phyloP scores from a whole-genome alignment of 768 basidiomycete genomes.

The Naematelia aurantialba region DNA sequence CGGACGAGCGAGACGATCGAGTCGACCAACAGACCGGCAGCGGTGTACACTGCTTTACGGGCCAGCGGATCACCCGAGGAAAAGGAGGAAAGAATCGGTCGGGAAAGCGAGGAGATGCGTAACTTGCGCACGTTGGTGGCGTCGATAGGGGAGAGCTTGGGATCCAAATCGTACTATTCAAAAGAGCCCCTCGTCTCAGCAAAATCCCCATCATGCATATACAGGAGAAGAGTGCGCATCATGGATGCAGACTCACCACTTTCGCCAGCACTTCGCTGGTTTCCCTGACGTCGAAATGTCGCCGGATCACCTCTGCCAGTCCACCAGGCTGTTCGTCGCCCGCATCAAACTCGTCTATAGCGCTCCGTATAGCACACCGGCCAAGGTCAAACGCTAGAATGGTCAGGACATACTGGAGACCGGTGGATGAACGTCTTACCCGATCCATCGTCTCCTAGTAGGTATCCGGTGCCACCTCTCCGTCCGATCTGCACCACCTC shows the following conservation, averaged over 20 bases:
- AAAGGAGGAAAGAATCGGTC: slow-evolving; percentile 16
- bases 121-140: slow-evolving; percentile 37
- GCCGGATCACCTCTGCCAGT: slow-evolving; percentile 18
- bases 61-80: slow-evolving; percentile 22
- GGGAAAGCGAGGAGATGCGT: slow-evolving; percentile 24
- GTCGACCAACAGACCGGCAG: slow-evolving; percentile 14
- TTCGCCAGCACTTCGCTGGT: slow-evolving; percentile 30
- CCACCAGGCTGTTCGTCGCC: slow-evolving; percentile 15
- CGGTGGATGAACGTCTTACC: slow-evolving; percentile 18
- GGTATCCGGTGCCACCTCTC: slow-evolving; percentile 37
- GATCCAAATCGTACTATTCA: slow-evolving; percentile 32
- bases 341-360: slow-evolving; percentile 32
- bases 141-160: slow-evolving; percentile 20
- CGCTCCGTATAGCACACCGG: slow-evolving; percentile 26
- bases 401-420: not conserved
- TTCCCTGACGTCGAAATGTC: slow-evolving; percentile 29
- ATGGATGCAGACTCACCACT: slow-evolving; percentile 24
- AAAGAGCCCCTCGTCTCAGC: not conserved
- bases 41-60: slow-evolving; percentile 8
- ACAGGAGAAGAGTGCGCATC: not conserved
- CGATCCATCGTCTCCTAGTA: slow-evolving; percentile 40
- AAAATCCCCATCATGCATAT: not conserved
- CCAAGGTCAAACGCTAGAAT: slow-evolving; percentile 36
- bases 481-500: slow-evolving; percentile 22
- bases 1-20: slow-evolving; percentile 20